A percentile compares a stretch with the other conserved stretches of the same genome.
These are phyloP conservation scores for Crithidia acanthocephali DNA, from an alignment of 208 protist genomes.

Conservation along the genomic window DNA sequence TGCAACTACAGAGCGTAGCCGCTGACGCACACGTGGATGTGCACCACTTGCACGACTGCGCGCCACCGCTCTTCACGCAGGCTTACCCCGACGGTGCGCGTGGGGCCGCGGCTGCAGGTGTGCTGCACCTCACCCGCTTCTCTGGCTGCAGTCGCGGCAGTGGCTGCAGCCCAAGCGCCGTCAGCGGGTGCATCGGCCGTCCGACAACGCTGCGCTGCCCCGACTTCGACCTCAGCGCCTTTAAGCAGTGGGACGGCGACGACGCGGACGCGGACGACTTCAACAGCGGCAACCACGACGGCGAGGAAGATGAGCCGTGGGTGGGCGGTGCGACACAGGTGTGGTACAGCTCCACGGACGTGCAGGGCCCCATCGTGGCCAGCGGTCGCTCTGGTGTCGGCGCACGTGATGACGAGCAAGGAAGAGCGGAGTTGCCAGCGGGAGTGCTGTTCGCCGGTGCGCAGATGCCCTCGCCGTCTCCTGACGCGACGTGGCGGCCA, in stretches of 20 bases:
- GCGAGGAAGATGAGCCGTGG: slow-evolving; percentile 5
- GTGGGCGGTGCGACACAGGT: slow-evolving; percentile 14
- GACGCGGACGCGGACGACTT: neutral
- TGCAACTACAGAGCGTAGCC: too few relatives aligned
- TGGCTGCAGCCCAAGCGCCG: slow-evolving; percentile 24
- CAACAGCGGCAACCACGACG: too few relatives aligned
- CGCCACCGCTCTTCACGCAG: neutral
- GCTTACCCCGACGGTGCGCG: neutral
- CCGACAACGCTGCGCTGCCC: slow-evolving; percentile 21
- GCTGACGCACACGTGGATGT: neutral
- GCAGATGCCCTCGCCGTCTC: neutral
- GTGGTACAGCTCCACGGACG: slow-evolving; percentile 10
- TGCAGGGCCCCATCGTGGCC: neutral
- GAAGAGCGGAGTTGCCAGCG: neutral
- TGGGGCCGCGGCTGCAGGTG: neutral
- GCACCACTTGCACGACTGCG: neutral
- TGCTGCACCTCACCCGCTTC: slow-evolving; percentile 25
- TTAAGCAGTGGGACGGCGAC: slow-evolving; percentile 4
- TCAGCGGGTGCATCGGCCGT: slow-evolving; percentile 19
- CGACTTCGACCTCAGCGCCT: slow-evolving; percentile 5
- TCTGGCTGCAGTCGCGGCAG: slow-evolving; percentile 9
- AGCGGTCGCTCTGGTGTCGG: neutral
- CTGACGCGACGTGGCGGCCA: slow-evolving; percentile 9
- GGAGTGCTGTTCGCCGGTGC: neutral
- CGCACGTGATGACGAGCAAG: neutral